Evolutionary conservation across 1,139 yeast species (phyloP).

Genomic region (Yamadazyma atmosphaerica): DNA sequence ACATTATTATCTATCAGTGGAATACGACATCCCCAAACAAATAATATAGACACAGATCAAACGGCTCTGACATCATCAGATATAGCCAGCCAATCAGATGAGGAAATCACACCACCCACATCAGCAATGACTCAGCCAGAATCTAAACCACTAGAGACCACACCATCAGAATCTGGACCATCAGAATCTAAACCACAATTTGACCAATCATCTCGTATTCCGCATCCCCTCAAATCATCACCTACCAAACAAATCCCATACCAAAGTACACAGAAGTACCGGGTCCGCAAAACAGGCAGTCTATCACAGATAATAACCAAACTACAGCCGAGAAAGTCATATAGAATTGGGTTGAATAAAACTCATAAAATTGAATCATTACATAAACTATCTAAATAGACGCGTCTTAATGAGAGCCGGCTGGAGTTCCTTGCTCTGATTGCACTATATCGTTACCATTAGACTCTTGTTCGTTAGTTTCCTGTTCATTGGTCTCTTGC

Average conservation of each 20-base stretch:
- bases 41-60: no score
- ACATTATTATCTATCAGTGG: conserved; percentile 4
- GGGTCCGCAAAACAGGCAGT: conserved; percentile 9
- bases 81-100: no score
- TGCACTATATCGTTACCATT: neutral
- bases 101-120: no score
- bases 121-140: no score
- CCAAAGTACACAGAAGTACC: neutral
- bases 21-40: no score
- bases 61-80: no score
- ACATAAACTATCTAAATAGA: conserved; percentile 20
- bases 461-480: neutral
- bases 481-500: conserved; percentile 4
- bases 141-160: no score
- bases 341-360: conserved; percentile 35
- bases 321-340: conserved; percentile 8
- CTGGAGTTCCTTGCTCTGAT: neutral
- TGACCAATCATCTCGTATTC: no score
- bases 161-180: no score
- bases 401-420: neutral
- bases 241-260: no score
- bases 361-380: conserved; percentile 30
- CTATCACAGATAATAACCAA: conserved; percentile 17
- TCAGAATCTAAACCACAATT: no score
- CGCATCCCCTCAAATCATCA: no score